These are phyloP conservation scores for Paralagenidium karlingii DNA, from an alignment of 352 stramenopile genomes.

Conservation along the genomic window DNA sequence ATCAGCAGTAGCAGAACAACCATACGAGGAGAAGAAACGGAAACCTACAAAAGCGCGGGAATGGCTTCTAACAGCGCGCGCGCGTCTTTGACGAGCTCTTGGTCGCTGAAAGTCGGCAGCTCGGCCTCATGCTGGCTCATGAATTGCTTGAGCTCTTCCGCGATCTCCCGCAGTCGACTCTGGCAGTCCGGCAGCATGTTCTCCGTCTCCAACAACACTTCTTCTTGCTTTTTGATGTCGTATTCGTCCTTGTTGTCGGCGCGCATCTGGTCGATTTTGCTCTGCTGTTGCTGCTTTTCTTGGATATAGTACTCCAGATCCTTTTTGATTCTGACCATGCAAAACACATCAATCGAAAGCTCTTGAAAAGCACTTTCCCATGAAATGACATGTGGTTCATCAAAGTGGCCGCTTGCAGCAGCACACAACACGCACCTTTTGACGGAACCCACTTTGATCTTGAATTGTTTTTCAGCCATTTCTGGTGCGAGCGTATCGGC, in stretches of 20 bases:
- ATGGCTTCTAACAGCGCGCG: slow-evolving; percentile 28
- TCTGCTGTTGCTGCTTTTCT: slow-evolving; percentile 37
- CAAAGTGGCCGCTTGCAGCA: background rate
- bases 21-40: too few relatives aligned
- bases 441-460: slow-evolving; percentile 75
- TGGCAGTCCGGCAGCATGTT: slow-evolving; percentile 73
- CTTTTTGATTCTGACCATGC: slow-evolving; percentile 47
- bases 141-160: slow-evolving; percentile 36
- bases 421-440: slow-evolving; percentile 18
- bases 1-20: too few relatives aligned
- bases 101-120: slow-evolving; percentile 14
- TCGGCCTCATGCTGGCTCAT: slow-evolving; percentile 22
- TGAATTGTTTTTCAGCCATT: slow-evolving; percentile 61
- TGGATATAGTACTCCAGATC: slow-evolving; percentile 74
- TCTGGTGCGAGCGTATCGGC: too few relatives aligned
- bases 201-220: slow-evolving; percentile 70
- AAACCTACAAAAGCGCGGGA: slow-evolving; percentile 20
- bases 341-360: background rate
- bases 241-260: slow-evolving; percentile 39
- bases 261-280: slow-evolving; percentile 59
- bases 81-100: slow-evolving; percentile 19
- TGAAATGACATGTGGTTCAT: too few relatives aligned
- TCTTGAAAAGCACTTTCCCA: background rate
- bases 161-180: slow-evolving; percentile 43
- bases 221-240: slow-evolving; percentile 70